Conservation (phyloP, 2,329 filamentous ascomycete genomes). For the Penicillium sp. region DNA sequence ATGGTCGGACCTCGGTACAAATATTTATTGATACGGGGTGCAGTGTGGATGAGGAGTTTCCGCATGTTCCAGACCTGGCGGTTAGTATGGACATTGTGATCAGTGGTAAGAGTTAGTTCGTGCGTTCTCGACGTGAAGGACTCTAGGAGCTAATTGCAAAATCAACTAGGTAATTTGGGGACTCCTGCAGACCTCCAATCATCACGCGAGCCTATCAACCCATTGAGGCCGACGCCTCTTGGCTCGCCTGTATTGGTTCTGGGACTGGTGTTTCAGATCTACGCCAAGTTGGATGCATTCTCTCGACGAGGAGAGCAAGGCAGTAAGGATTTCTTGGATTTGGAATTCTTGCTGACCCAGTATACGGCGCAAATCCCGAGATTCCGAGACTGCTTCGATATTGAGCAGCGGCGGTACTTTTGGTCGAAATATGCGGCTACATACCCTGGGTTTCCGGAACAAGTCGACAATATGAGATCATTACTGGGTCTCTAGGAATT, state of each 20-base stretch:
- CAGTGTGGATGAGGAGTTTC: slow-evolving; percentile 17
- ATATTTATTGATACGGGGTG: slow-evolving; percentile 19
- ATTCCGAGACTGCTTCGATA: slow-evolving; percentile 14
- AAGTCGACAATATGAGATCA: slow-evolving; percentile 16
- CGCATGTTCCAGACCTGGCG: slow-evolving; percentile 16
- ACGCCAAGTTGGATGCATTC: slow-evolving; percentile 18
- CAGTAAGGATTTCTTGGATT: slow-evolving; percentile 17
- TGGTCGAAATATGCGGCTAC: slow-evolving; percentile 16
- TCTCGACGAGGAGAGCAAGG: slow-evolving; percentile 15
- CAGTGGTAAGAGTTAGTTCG: slow-evolving; percentile 11
- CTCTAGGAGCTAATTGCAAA: neutral
- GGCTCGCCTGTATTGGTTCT: slow-evolving; percentile 16
- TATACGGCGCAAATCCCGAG: slow-evolving; percentile 15
- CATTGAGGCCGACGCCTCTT: slow-evolving; percentile 14
- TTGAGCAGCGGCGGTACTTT: slow-evolving; percentile 15
- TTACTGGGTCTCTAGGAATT: slow-evolving; percentile 9
- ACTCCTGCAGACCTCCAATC: slow-evolving; percentile 17
- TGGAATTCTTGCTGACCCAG: slow-evolving; percentile 17
- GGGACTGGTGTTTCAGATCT: slow-evolving; percentile 17
- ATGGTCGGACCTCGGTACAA: slow-evolving; percentile 17
- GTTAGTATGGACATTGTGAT: slow-evolving; percentile 20
- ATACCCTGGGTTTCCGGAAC: slow-evolving; percentile 16
- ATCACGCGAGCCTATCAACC: slow-evolving; percentile 17
- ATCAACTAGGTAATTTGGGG: slow-evolving; percentile 14
- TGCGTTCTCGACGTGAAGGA: neutral